Base-by-base conservation (phyloP, 1,284 basidiomycete genomes). In the Malassezia furfur region DNA sequence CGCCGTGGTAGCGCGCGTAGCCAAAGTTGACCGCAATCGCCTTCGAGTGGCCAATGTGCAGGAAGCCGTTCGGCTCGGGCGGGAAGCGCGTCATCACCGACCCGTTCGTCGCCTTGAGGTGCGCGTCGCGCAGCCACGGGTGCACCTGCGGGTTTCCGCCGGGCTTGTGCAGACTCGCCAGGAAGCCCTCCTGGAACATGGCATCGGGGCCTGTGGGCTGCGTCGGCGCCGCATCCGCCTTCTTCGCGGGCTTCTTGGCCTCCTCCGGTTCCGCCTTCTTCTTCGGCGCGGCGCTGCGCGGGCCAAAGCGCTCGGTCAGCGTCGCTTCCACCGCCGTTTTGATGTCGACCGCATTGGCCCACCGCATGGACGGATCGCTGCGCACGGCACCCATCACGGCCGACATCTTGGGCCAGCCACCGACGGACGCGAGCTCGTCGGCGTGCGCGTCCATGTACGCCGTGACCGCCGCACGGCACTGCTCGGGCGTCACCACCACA, bases 1-100 rank as follows among this genome's bases (percentile, higher is more conserved):
- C 94, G 19, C 83, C 82, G 74, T 96, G 82, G 76, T 88, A 84
- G 21, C 89, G 88, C 25, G 94, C 94, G 74, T 89, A 99, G 30
- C 94, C 94, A 76, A 98, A 99, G 78, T 94, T 88, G 65, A 98
- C 84, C 69, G 96, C 94, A 68, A 99, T 96, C 7, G 94, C 93
- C 76, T 98, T 98, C 51, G 91, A 94, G 73, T 98, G 94, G 4
- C 78, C 91, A 58, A 96, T 90, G 75, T 96, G 91, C 46, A 96
- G 80, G 78, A 83, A 96, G 5, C 93, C 93, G 74, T 98, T 98
- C 15, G 94, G 94, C 78, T 99, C 94, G 3, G 94, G 94, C 21
- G 94, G 94, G 79, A 99, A 99, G 36, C 94, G 89, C 7, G 94
- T 98, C 78, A 86, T 86, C 5, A 98, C 91, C 57, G 82, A 78